Evolutionary conservation across 768 basidiomycete genomes (phyloP).

Genomic region (Galerina sulciceps): DNA sequence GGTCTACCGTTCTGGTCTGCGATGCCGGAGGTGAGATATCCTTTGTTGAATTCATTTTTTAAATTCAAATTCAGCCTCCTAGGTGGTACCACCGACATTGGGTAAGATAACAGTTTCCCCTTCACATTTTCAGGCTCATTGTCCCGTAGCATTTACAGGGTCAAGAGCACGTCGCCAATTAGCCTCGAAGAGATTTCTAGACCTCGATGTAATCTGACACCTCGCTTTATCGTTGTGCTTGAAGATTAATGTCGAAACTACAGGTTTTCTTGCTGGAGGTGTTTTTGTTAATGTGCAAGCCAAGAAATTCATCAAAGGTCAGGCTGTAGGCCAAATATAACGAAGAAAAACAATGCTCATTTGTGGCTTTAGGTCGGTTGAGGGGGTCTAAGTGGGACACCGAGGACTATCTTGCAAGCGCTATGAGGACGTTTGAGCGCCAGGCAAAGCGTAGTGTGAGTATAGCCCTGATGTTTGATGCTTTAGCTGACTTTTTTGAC

Average conservation of each 20-base stretch:
- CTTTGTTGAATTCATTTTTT: not conserved
- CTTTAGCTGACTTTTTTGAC: not conserved
- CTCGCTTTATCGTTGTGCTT: not conserved
- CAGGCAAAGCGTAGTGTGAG: slow-evolving; percentile 11
- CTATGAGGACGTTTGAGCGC: slow-evolving; percentile 9
- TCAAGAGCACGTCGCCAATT: slow-evolving; percentile 6
- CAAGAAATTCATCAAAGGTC: slow-evolving; percentile 7
- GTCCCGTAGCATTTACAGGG: slow-evolving; percentile 9
- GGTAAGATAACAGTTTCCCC: slow-evolving; percentile 3
- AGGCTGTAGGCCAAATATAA: not conserved
- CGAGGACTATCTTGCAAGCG: not conserved
- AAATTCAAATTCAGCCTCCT: not conserved
- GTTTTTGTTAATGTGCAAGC: slow-evolving; percentile 18
- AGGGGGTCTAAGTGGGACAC: slow-evolving; percentile 11
- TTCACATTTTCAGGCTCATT: not conserved
- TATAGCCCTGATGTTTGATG: not conserved
- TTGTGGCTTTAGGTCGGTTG: slow-evolving; percentile 4
- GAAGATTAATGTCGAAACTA: not conserved
- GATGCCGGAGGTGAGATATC: slow-evolving; percentile 31
- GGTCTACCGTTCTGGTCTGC: slow-evolving; percentile 27
- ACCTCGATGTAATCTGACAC: slow-evolving; percentile 8
- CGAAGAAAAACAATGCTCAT: not conserved
- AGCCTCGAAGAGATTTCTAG: slow-evolving; percentile 11
- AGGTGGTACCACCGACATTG: slow-evolving; percentile 24
- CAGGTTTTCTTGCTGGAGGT: slow-evolving; percentile 18